phyloP scores from a whole-genome alignment of 352 stramenopile species.

The Pythium graminicola region DNA sequence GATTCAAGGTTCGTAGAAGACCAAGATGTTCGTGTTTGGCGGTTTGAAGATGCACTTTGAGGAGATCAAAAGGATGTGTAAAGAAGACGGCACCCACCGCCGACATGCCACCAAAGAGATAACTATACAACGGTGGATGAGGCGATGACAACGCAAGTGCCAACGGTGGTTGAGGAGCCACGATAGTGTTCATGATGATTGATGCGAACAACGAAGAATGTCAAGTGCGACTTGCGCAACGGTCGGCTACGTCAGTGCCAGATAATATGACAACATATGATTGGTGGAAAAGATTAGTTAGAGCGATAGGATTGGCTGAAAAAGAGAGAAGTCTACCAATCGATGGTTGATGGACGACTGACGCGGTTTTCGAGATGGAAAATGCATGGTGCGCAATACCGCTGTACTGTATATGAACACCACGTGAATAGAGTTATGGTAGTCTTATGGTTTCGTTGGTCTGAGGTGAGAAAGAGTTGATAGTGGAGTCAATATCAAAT shows the following conservation, averaged over 20 bases:
- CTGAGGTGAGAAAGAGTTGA: no score
- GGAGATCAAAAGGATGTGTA: conserved; percentile 77
- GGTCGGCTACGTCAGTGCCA: background rate
- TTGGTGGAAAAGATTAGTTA: conserved; percentile 6
- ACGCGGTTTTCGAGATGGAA: conserved; percentile 3
- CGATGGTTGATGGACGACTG: conserved; percentile 4
- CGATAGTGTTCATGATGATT: conserved; percentile 8
- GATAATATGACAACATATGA: background rate
- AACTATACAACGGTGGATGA: conserved; percentile 51
- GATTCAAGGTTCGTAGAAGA: conserved; percentile 39
- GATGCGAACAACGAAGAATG: background rate
- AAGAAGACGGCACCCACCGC: conserved; percentile 82
- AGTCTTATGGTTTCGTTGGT: no score
- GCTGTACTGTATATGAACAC: no score
- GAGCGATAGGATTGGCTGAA: conserved; percentile 3
- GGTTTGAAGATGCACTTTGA: conserved; percentile 80
- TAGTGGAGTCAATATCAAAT: no score
- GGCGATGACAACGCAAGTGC: conserved; percentile 5
- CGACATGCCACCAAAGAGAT: conserved; percentile 66
- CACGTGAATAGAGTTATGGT: no score
- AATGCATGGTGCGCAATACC: background rate
- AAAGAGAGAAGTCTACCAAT: conserved; percentile 9
- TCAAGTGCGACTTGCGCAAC: background rate
- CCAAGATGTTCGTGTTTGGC: conserved; percentile 66
- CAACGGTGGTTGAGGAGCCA: conserved; percentile 4